phyloP scores from a whole-genome alignment of 2,329 filamentous ascomycete species.

The Aspergillus sp. region DNA sequence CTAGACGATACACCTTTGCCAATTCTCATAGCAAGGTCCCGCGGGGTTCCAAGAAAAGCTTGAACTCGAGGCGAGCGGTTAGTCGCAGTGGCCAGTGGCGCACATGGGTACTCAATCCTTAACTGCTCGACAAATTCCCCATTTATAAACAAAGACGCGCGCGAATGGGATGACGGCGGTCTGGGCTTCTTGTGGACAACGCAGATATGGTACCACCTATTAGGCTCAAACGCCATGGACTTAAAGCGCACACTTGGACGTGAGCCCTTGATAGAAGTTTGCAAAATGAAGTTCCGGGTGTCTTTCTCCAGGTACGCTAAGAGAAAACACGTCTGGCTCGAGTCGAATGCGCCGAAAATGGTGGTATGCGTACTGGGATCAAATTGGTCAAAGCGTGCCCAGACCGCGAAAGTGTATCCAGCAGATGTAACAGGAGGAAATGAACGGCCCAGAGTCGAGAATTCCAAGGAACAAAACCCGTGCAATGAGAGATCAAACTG shows the following conservation, averaged over 20 bases:
- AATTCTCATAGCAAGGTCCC: constrained; percentile 75
- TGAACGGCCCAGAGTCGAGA: constrained; percentile 76
- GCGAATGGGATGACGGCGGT: constrained; percentile 70
- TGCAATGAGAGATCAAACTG: constrained; percentile 90
- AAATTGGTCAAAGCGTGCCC: constrained; percentile 85
- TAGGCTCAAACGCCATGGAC: constrained; percentile 70
- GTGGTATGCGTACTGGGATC: constrained; percentile 86
- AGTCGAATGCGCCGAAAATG: constrained; percentile 91
- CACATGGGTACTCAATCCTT: constrained; percentile 82
- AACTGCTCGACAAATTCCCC: constrained; percentile 92
- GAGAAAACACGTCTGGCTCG: constrained; percentile 88
- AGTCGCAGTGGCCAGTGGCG: constrained; percentile 63
- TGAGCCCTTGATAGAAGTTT: constrained; percentile 85
- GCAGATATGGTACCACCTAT: constrained; percentile 89
- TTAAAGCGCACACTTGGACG: constrained; percentile 94
- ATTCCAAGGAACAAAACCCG: constrained; percentile 86
- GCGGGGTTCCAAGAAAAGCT: constrained; percentile 89
- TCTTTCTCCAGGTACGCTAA: constrained; percentile 93
- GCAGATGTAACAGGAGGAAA: constrained; percentile 78
- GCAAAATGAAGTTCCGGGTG: constrained; percentile 89
- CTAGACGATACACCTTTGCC: constrained; percentile 73
- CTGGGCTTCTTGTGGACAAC: constrained; percentile 80
- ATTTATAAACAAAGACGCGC: constrained; percentile 85
- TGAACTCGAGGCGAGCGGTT: constrained; percentile 65
- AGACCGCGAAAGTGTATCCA: constrained; percentile 87